Evolutionary conservation across 441 rosid genomes (phyloP).

Genomic region (Syzygium syzygioides): DNA sequence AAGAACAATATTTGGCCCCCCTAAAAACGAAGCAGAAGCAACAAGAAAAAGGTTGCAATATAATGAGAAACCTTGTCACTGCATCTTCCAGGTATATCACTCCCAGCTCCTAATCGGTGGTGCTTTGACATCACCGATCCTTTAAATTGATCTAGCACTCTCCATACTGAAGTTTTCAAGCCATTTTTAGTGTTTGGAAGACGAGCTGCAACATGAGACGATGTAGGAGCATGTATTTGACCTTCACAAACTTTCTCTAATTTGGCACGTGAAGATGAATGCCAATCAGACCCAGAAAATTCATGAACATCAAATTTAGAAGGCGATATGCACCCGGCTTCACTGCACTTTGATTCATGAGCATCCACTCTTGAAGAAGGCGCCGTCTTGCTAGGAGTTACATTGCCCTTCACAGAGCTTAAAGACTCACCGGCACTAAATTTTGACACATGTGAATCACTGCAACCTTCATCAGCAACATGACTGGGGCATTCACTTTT

Average conservation of each 20-base stretch:
- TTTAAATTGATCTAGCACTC: slow-evolving; percentile 68
- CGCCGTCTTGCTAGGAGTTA: background rate
- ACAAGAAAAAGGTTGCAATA: background rate
- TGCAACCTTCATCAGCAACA: slow-evolving; percentile 7
- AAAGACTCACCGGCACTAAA: slow-evolving; percentile 21
- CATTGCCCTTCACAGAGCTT: slow-evolving; percentile 5
- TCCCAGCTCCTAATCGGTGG: slow-evolving; percentile 15
- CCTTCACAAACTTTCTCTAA: slow-evolving; percentile 30
- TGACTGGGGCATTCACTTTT: slow-evolving; percentile 18
- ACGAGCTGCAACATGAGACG: slow-evolving; percentile 14
- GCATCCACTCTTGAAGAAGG: slow-evolving; percentile 11
- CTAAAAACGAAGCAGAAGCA: background rate
- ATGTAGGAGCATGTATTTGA: slow-evolving; percentile 23
- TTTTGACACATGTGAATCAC: slow-evolving; percentile 6
- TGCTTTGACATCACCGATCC: slow-evolving; percentile 43
- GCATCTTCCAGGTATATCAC: slow-evolving; percentile 45
- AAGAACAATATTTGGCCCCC: background rate
- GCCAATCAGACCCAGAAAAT: slow-evolving; percentile 17
- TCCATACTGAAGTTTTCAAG: slow-evolving; percentile 58
- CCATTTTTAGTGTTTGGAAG: slow-evolving; percentile 39
- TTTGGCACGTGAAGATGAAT: slow-evolving; percentile 26
- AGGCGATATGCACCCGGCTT: slow-evolving; percentile 2
- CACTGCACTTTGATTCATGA: slow-evolving; percentile 21
- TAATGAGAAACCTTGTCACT: slow-evolving; percentile 52
- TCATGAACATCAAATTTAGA: slow-evolving; percentile 23